Base-by-base conservation (phyloP, 2,329 filamentous ascomycete genomes). In the Aspergillus hortae region DNA sequence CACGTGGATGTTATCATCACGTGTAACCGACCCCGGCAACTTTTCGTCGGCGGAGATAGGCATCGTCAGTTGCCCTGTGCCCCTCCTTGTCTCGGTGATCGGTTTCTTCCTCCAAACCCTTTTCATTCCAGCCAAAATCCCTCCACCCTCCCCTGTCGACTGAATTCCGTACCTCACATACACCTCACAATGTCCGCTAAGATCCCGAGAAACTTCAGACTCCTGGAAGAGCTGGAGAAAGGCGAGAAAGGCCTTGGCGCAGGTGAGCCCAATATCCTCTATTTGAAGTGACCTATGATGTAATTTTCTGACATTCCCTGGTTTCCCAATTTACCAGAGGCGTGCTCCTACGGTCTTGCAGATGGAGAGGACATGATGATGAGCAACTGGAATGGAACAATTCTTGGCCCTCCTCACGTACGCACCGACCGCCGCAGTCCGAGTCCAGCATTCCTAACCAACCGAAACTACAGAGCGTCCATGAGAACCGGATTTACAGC, bases 401-500 rank as follows among this genome's bases (percentile, higher is more conserved):
- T 99, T 60, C 85, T 96, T 46, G 94, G 94, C 1, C 94, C 94
- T 62, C 92, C 94, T 70, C 92, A 97, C 73, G 94, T 96, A 80
- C 67, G 89, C 21, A 15, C 46, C 17, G 27, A 17, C 12, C 40
- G 35, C 33, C 19, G 44, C 33, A 14, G 44, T 52, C 19, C 48
- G 41, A 23, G 27, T 19, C 21, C 32, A 44, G 36, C 19, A 48
- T 50, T n/a, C 43, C 61, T 59, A 55, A 65, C 47, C 21, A 38
- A 12, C 35, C 51, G 41, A 19, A 5, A n/a, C 17, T 44, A 40
- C 67, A 94, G 89, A 95, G 91, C 74, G 91, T 87, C 56, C 92
- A 97, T 72, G 94, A 99, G 80, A 99, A 99, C 77, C 89, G 94
- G 67, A 99, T 99, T 77, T 99, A 99, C 81, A 95, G 90, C 62